Evolutionary conservation across 2,329 filamentous ascomycete species (phyloP).

Genomic region (Herpotrichia juniperi): DNA sequence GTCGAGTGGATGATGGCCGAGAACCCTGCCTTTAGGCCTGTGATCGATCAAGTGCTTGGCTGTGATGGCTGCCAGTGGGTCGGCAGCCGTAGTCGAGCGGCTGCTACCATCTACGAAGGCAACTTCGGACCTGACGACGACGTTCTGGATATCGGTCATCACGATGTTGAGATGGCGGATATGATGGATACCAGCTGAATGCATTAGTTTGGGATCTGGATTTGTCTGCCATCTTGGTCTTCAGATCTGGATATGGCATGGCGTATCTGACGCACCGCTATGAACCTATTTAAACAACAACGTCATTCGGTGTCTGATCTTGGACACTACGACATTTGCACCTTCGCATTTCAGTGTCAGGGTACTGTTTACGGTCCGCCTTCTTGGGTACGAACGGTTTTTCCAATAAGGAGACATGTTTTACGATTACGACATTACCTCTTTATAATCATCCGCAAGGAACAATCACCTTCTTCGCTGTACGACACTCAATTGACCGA

Average conservation of each 20-base stretch:
- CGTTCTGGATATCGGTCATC: slow-evolving; percentile 58
- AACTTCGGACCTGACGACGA: slow-evolving; percentile 86
- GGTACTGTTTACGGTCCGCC: not conserved
- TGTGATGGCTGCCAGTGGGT: slow-evolving; percentile 83
- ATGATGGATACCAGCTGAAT: slow-evolving; percentile 63
- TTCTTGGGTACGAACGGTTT: slow-evolving; percentile 2
- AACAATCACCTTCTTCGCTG: too few species aligned
- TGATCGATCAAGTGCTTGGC: slow-evolving; percentile 73
- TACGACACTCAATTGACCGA: too few species aligned
- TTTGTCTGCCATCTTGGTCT: slow-evolving; percentile 5
- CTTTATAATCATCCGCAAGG: not conserved
- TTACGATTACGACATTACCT: not conserved
- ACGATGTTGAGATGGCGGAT: slow-evolving; percentile 53
- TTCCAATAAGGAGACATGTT: not conserved
- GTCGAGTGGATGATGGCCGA: slow-evolving; percentile 88
- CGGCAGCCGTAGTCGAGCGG: slow-evolving; percentile 74
- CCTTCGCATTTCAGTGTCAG: slow-evolving; percentile 2
- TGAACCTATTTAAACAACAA: not conserved
- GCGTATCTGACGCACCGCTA: not conserved
- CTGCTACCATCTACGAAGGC: slow-evolving; percentile 95
- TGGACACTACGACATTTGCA: not conserved
- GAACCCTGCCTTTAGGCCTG: slow-evolving; percentile 74
- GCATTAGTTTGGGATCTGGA: slow-evolving; percentile 3
- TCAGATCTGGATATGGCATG: slow-evolving; percentile 4
- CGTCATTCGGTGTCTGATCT: not conserved